These are phyloP conservation scores for Schwanniomyces occidentalis DNA, from an alignment of 805 yeast genomes.

Conservation along the genomic window DNA sequence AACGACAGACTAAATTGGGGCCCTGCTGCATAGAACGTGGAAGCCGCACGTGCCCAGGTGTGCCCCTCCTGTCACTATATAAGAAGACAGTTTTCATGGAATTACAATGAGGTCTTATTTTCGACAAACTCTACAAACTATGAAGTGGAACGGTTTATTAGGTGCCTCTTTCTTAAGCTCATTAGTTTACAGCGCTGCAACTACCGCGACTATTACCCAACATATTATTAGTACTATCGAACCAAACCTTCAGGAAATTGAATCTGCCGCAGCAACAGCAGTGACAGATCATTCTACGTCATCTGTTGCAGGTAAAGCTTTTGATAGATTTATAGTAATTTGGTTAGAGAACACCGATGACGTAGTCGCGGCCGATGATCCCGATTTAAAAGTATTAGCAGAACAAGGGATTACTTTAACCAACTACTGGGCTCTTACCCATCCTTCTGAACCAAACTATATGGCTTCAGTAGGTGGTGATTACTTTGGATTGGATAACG, in stretches of 20 bases:
- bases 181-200: not conserved
- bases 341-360: constrained; percentile 56
- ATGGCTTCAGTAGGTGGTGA: constrained; percentile 52
- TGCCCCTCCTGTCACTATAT: too few species aligned
- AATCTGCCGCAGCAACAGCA: constrained; percentile 33
- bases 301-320: constrained; percentile 38
- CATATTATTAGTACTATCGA: constrained; percentile 14
- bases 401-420: constrained; percentile 44
- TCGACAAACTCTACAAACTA: too few species aligned
- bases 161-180: not conserved
- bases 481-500: constrained; percentile 48
- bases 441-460: constrained; percentile 58
- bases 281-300: constrained; percentile 28
- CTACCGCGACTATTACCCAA: not conserved
- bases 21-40: too few species aligned
- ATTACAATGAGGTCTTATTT: too few species aligned
- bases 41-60: too few species aligned
- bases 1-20: too few species aligned
- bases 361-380: constrained; percentile 49
- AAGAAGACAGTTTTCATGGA: too few species aligned
- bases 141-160: not conserved
- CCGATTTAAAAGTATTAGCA: constrained; percentile 43
- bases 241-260: constrained; percentile 33
- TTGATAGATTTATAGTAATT: constrained; percentile 42
- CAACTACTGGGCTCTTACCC: constrained; percentile 54